Evolutionary conservation across 306 rosid genomes (phyloP), one percentile per base, ranked within the genome.

Genomic region (Cucumis cinereus): DNA sequence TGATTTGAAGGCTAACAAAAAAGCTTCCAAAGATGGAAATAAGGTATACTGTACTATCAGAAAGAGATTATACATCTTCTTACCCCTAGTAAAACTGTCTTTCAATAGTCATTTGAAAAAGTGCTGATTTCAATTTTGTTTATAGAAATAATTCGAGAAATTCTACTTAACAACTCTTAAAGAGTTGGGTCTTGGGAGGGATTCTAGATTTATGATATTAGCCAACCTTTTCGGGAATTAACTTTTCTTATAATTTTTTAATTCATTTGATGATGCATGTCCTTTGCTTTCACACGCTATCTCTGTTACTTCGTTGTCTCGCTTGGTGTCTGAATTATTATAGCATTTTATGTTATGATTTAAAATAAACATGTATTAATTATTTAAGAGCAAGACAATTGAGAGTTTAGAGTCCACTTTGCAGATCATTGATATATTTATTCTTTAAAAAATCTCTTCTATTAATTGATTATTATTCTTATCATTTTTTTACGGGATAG

Each of bases 1-100:
- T 84, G 87, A 88, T 83, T 74, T 83, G 83, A 92, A 86, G 85
- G 78, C 85, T 55, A 88, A 79, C 15, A 77, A 74, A 73, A 90
- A 82, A 68, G 79, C 81, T 58, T 47, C 81, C 71, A 91, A 91
- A 80, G 77, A 82, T 77, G 78, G 79, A 66, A 86, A 62, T 10
- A 91, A 93, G 98, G 98, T 91, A 83, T 40, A 78, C 57, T n/a
- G 35, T 74, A 35, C 12, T 52, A 35, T 74, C 74, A 40, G 36
- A 41, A 33, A 36, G 74, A 40, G 53, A 68, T n/a, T 10, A 68
- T 45, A 19, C 10, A 8, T 54, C 56, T 12, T 33, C 50, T 30
- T 35, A 13, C 22, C 30, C 66, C 66, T 70, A 3, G 1, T 47
- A 22, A 13, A 70, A 43, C 14, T 23, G 55, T 47, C 75, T 24